A percentile compares a stretch with the other conserved stretches of the same genome.
Conservation (phyloP, 164 flowering plant species). For the Amborella trichopoda region DNA sequence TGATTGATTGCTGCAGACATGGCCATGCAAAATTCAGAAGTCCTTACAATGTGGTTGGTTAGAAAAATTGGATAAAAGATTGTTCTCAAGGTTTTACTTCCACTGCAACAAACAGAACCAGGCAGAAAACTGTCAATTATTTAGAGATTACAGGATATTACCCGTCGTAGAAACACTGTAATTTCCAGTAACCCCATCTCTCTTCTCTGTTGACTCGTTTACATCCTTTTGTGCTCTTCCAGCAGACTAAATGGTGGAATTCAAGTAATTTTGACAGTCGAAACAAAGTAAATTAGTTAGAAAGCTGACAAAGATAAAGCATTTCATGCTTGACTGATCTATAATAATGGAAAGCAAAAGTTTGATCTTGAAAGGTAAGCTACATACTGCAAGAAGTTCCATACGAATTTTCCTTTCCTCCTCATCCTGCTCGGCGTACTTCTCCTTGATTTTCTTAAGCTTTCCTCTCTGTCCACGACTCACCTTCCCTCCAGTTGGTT, state of each 20-base stretch:
- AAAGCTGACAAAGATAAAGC: not conserved
- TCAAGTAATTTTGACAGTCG: not conserved
- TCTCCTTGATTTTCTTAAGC: constrained; percentile 91
- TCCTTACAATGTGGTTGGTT: too few species aligned
- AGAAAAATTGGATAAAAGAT: too few species aligned
- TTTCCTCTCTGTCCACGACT: constrained; percentile 81
- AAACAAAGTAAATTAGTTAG: too few species aligned
- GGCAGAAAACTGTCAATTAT: too few species aligned
- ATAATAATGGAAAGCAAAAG: not conserved
- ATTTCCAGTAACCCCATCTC: constrained; percentile 8
- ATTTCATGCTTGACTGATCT: not conserved
- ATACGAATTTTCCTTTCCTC: constrained; percentile 82
- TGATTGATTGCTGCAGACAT: too few species aligned
- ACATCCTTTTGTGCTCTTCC: constrained; percentile 43
- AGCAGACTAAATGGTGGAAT: constrained; percentile 46
- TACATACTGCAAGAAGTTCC: constrained; percentile 87
- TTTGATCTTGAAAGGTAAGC: constrained; percentile 1
- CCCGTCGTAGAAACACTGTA: constrained; percentile 1
- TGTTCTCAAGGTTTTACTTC: too few species aligned
- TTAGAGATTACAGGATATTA: not conserved
- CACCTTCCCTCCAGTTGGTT: constrained; percentile 40
- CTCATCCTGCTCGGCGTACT: constrained; percentile 91
- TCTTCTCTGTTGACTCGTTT: constrained; percentile 19
- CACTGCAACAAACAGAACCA: too few species aligned
- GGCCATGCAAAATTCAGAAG: too few species aligned